Percentiles rank a stretch among this genome's conserved stretches.
phyloP scores from a whole-genome alignment of 2,329 filamentous ascomycete species.

The Daldinia eschscholtzii region DNA sequence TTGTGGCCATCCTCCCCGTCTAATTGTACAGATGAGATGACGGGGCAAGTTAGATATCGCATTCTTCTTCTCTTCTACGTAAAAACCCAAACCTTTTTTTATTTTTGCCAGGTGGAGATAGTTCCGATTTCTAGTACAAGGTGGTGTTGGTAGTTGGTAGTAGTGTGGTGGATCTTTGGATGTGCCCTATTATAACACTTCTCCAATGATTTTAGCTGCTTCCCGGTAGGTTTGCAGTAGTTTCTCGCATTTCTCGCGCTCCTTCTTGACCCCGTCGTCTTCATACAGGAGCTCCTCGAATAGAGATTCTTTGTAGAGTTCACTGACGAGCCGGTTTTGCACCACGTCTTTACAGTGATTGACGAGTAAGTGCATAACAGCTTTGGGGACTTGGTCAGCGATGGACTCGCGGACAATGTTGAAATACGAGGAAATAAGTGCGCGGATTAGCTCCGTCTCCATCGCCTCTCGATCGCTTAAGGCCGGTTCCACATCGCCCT shows the following conservation, averaged over 20 bases:
- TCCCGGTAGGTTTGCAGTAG: constrained; percentile 95
- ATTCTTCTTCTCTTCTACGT: constrained; percentile 28
- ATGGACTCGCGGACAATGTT: constrained; percentile 99
- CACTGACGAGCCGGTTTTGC: constrained; percentile 94
- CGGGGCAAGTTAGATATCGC: constrained; percentile 25
- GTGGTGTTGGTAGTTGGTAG: constrained; percentile 5
- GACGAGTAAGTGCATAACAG: constrained; percentile 97
- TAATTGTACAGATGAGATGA: constrained; percentile 35
- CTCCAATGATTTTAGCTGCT: constrained; percentile 97
- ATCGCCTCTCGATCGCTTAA: constrained; percentile 96
- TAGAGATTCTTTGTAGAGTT: constrained; percentile 90
- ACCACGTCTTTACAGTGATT: constrained; percentile 99
- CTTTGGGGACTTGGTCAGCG: constrained; percentile 97
- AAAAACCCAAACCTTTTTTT: constrained; percentile 26
- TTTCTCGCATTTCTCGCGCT: constrained; percentile 98
- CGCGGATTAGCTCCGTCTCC: constrained; percentile 96
- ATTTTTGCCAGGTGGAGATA: constrained; percentile 35
- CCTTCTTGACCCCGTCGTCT: constrained; percentile 96
- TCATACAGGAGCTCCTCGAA: constrained; percentile 97
- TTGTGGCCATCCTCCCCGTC: constrained; percentile 10
- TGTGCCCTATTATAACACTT: constrained; percentile 77
- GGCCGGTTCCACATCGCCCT: constrained; percentile 80
- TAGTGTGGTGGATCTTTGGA: constrained; percentile 1
- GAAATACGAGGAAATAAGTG: constrained; percentile 98
- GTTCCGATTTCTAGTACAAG: constrained; percentile 35